These are phyloP conservation scores for Ophiorrhiza pumila DNA, from an alignment of 257 asterid species.

Conservation along the genomic window DNA sequence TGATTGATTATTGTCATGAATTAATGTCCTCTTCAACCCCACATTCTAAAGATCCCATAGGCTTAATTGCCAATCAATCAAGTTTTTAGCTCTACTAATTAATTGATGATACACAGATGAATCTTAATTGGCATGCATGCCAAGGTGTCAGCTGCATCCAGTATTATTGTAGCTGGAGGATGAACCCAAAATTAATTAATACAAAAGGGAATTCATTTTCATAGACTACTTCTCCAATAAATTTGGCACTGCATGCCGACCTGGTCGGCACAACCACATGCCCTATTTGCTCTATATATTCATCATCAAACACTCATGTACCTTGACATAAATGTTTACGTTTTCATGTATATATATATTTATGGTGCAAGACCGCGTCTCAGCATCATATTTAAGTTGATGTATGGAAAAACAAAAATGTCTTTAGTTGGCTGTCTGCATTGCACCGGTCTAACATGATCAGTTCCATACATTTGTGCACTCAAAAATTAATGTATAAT, in stretches of 20 bases:
- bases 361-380: neutral
- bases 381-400: neutral
- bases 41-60: neutral
- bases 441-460: too few relatives aligned
- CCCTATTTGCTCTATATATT: slow-evolving; percentile 13
- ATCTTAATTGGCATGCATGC: neutral
- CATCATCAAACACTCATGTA: slow-evolving; percentile 22
- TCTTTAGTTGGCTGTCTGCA: too few relatives aligned
- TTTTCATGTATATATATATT: neutral
- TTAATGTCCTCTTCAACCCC: neutral
- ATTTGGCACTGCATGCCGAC: slow-evolving; percentile 22
- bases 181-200: slow-evolving; percentile 4
- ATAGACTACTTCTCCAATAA: neutral
- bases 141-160: neutral
- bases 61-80: neutral
- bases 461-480: too few relatives aligned
- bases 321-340: slow-evolving; percentile 1
- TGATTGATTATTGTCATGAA: neutral
- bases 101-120: neutral
- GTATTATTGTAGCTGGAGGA: neutral
- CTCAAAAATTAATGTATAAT: too few relatives aligned
- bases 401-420: too few relatives aligned
- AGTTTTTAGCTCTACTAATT: neutral
- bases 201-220: neutral
- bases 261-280: slow-evolving; percentile 27